Evolutionary conservation across 257 asterid species (phyloP).

Genomic region (Prunella vulgaris): DNA sequence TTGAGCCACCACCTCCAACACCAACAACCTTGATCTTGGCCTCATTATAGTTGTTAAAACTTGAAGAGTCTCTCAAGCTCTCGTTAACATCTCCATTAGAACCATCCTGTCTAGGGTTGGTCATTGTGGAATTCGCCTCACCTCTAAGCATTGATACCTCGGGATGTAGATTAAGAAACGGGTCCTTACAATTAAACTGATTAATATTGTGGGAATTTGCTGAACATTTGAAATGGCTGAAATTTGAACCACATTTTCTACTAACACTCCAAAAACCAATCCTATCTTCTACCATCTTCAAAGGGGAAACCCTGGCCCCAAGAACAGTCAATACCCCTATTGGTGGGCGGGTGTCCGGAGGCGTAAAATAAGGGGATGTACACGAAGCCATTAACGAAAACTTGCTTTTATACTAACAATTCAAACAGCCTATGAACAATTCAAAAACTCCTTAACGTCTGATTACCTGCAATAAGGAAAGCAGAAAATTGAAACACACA

Average conservation of each 20-base stretch:
- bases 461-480: constrained; percentile 26
- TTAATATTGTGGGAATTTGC: constrained; percentile 54
- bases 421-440: neutral
- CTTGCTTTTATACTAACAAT: neutral
- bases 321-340: constrained; percentile 40
- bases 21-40: constrained; percentile 96
- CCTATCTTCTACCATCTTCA: constrained; percentile 51
- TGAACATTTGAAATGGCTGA: constrained; percentile 50
- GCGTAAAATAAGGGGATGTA: constrained; percentile 47
- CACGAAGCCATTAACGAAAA: constrained; percentile 50
- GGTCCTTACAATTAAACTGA: constrained; percentile 55
- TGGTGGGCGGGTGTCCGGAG: constrained; percentile 49
- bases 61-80: constrained; percentile 43
- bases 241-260: constrained; percentile 27
- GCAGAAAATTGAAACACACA: neutral
- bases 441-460: too few relatives aligned
- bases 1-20: constrained; percentile 97
- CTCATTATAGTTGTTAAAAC: constrained; percentile 50
- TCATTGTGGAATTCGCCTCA: constrained; percentile 38
- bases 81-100: constrained; percentile 47
- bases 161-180: constrained; percentile 76
- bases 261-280: constrained; percentile 31
- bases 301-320: constrained; percentile 46
- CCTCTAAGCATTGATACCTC: constrained; percentile 87
- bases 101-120: constrained; percentile 48